Evolutionary conservation across 352 stramenopile genomes (phyloP).

Genomic region (Pythium sp.): DNA sequence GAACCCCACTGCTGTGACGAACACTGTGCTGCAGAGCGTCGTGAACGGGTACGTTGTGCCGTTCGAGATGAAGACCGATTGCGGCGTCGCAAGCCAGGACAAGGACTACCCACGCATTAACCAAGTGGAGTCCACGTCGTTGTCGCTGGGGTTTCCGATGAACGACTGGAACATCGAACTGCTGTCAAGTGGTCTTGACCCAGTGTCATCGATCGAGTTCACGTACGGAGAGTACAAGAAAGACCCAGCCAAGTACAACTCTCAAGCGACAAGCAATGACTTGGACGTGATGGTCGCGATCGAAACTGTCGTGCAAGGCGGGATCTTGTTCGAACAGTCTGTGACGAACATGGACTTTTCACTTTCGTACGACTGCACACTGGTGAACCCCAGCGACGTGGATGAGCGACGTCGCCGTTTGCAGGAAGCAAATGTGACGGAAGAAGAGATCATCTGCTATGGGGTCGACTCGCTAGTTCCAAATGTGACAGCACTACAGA

Average conservation of each 20-base stretch:
- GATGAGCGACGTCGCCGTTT: background rate
- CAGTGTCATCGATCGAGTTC: constrained; percentile 12
- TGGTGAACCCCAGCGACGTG: background rate
- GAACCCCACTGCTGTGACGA: background rate
- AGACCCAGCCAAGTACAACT: constrained; percentile 13
- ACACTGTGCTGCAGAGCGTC: constrained; percentile 23
- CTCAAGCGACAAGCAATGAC: background rate
- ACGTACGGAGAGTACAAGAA: constrained; percentile 19
- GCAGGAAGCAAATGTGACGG: background rate
- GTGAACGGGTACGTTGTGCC: constrained; percentile 18
- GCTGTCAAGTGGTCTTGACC: constrained; percentile 4
- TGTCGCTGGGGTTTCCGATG: constrained; percentile 19
- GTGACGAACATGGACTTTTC: constrained; percentile 18
- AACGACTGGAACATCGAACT: constrained; percentile 23
- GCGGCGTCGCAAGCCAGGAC: constrained; percentile 7
- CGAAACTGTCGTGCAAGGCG: constrained; percentile 19
- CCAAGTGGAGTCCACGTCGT: constrained; percentile 18
- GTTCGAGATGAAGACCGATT: constrained; percentile 17
- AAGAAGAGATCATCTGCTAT: background rate
- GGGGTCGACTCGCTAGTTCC: constrained; percentile 5
- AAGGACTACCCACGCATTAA: constrained; percentile 5
- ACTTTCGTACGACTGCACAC: constrained; percentile 5
- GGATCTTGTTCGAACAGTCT: constrained; percentile 15
- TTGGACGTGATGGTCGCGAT: constrained; percentile 18
- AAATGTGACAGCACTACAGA: constrained; percentile 2